Evolutionary conservation across 441 rosid genomes (phyloP).

Genomic region (Adansonia gregorii): DNA sequence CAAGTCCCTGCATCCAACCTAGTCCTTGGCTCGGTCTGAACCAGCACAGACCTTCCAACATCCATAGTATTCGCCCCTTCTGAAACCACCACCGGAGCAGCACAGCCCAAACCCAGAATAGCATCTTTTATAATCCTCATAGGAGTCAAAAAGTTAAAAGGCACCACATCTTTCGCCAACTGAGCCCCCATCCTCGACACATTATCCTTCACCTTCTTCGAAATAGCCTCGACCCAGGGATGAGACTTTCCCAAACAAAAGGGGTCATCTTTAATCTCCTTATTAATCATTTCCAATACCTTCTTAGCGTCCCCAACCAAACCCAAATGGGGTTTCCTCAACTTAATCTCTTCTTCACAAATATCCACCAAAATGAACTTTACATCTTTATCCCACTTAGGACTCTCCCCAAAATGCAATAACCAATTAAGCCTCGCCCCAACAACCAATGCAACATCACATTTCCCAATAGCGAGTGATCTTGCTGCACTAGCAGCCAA

Average conservation of each 20-base stretch:
- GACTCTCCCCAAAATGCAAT: conserved; percentile 93
- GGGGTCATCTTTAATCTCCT: conserved; percentile 80
- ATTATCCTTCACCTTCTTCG: conserved; percentile 67
- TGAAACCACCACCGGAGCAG: conserved; percentile 80
- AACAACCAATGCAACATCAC: conserved; percentile 85
- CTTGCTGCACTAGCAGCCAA: conserved; percentile 89
- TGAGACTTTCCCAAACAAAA: conserved; percentile 76
- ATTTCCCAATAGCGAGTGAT: conserved; percentile 90
- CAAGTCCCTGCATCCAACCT: conserved; percentile 98
- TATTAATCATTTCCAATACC: conserved; percentile 66
- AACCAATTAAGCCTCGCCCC: conserved; percentile 97
- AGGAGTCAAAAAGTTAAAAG: conserved; percentile 84
- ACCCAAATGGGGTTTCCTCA: conserved; percentile 76
- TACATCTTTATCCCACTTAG: conserved; percentile 84
- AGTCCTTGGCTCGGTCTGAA: conserved; percentile 91
- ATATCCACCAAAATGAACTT: conserved; percentile 79
- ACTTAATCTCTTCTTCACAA: conserved; percentile 69
- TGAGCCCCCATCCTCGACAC: conserved; percentile 72
- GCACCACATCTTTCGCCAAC: conserved; percentile 83
- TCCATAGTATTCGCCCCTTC: conserved; percentile 98
- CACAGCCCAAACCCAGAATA: conserved; percentile 61
- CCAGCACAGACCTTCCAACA: conserved; percentile 84
- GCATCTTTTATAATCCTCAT: conserved; percentile 93
- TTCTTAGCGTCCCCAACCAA: conserved; percentile 79
- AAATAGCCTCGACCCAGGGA: conserved; percentile 80